Evolutionary conservation across 192 early-diverging fungal genomes (phyloP).

Genomic region (Oehlia diaphana): DNA sequence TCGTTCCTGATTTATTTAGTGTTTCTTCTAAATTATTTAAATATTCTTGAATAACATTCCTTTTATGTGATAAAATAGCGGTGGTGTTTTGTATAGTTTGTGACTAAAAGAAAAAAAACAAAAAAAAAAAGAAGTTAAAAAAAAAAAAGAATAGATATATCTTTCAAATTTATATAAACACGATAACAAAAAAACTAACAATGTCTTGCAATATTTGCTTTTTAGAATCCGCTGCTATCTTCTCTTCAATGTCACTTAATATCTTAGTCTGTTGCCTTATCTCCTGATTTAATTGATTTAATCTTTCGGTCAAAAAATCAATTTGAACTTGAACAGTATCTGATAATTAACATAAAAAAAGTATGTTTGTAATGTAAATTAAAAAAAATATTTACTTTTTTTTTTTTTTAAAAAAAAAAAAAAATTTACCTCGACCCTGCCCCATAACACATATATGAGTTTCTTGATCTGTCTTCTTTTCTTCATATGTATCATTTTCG

Average conservation of each 20-base stretch:
- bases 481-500: slow-evolving; percentile 39
- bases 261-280: slow-evolving; percentile 55
- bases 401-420: no score
- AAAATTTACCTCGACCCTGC: slow-evolving; percentile 37
- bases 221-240: slow-evolving; percentile 43
- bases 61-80: slow-evolving; percentile 61
- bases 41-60: slow-evolving; percentile 50
- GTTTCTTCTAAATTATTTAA: slow-evolving; percentile 29
- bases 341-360: slow-evolving; percentile 22
- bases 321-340: slow-evolving; percentile 60
- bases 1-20: not conserved
- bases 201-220: slow-evolving; percentile 38
- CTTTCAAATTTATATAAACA: not conserved
- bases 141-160: not conserved
- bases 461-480: slow-evolving; percentile 34
- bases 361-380: no score
- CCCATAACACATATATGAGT: slow-evolving; percentile 47
- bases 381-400: no score
- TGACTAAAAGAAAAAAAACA: slow-evolving; percentile 38
- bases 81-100: slow-evolving; percentile 57
- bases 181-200: slow-evolving; percentile 32
- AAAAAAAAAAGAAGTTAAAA: not conserved
- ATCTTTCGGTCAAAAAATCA: slow-evolving; percentile 49
- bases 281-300: slow-evolving; percentile 55
- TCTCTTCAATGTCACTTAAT: slow-evolving; percentile 51